phyloP scores from a whole-genome alignment of 2,329 filamentous ascomycete species.

The Neofusicoccum laricinum region DNA sequence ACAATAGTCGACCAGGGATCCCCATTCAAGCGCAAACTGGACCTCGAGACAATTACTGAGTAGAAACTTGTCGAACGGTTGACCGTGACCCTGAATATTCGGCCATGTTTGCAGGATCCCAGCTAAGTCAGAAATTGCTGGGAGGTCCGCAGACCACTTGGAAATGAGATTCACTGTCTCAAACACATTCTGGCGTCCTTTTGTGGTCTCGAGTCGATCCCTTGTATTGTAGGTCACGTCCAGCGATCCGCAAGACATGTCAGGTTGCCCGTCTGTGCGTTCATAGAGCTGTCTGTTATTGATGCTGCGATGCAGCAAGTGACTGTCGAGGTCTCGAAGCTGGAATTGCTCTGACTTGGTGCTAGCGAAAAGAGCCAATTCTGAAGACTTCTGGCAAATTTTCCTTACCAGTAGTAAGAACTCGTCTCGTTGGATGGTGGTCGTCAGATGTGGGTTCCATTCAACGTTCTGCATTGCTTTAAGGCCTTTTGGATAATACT shows the following conservation, averaged over 20 bases:
- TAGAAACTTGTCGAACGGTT: conserved; percentile 29
- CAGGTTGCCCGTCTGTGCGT: rapidly evolving
- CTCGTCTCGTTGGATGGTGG: conserved; percentile 31
- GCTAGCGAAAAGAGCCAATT: conserved; percentile 17
- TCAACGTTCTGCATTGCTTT: conserved; percentile 29
- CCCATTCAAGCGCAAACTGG: conserved; percentile 43
- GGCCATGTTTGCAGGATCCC: background rate
- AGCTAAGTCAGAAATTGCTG: background rate
- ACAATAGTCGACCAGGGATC: conserved; percentile 41
- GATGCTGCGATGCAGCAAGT: background rate
- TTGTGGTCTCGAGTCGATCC: background rate
- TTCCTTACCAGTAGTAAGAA: conserved; percentile 21
- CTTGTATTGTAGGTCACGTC: background rate
- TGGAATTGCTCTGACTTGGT: background rate
- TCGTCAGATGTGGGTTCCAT: conserved; percentile 29
- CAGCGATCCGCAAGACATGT: background rate
- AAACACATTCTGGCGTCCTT: background rate
- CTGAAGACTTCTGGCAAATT: conserved; percentile 20
- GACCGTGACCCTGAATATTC: background rate
- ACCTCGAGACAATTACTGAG: conserved; percentile 41
- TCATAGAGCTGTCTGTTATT: background rate
- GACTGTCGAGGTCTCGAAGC: background rate
- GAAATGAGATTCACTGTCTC: background rate
- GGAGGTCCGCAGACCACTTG: background rate
- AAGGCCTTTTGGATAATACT: conserved; percentile 27